Evolutionary conservation across 768 basidiomycete genomes (phyloP), one percentile per base, ranked within the genome.

Genomic region (Tylopilus felleus): DNA sequence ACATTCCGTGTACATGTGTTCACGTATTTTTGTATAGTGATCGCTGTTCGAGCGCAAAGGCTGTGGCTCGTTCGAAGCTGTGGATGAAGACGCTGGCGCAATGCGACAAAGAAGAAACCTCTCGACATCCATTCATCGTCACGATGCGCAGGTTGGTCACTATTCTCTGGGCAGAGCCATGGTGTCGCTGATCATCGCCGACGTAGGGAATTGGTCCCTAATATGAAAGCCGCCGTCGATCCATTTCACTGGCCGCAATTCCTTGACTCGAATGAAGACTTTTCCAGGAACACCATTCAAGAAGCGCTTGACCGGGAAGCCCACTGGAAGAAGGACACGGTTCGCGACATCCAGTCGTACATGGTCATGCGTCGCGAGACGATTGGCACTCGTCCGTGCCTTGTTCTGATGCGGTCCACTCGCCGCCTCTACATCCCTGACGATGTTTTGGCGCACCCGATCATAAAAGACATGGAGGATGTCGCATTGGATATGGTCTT

Each of bases 211-310:
- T 28, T 67, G 17, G 58, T 64, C 12, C 58, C 64, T 23, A 55
- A 52, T 19, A 66, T 69, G 49, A 69, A 55, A 45, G 55, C 58
- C 2, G 57, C 49, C 19, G 44, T 68, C 31, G 56, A 61, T 43
- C 61, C 65, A 19, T 68, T 63, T 41, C 67, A 68, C 29, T 70
- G 60, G 65, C 64, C 64, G 13, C 64, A 64, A 28, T 67, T 67
- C 35, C 50, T 69, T 27, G 48, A 57, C 47, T 33, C 60, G 28
- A 67, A 65, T 29, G 55, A 21, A 8, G 33, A 53, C 12, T 65
- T 62, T 21, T 41, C 68, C 33, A 59, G 47, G 47, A 68, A 59
- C 36, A 60, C 57, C 1, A 7, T 67, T 17, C 63, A 58, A 49
- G 65, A 69, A 47, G 64, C 64, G n/a, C 51, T 62, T 12, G 65